phyloP scores from a whole-genome alignment of 306 rosid species.

The Chamaecrista fasciculata region DNA sequence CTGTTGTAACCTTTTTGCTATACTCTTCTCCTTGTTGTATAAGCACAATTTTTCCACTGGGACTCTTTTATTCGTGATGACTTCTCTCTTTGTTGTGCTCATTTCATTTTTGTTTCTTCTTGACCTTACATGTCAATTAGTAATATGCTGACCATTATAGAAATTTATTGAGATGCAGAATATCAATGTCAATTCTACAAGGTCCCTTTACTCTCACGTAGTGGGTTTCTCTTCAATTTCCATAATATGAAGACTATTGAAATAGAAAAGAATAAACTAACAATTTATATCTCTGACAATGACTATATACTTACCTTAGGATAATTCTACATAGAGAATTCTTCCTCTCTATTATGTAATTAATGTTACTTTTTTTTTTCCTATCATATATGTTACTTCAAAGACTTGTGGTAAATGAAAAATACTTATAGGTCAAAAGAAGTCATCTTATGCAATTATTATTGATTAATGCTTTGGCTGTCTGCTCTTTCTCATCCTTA shows the following conservation, averaged over 20 bases:
- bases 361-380: too few species aligned
- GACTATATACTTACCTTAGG: too few species aligned
- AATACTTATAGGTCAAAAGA: neutral
- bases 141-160: neutral
- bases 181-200: neutral
- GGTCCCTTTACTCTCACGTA: too few species aligned
- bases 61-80: constrained; percentile 7
- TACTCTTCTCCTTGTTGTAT: constrained; percentile 39
- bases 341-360: too few species aligned
- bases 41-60: constrained; percentile 38
- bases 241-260: too few species aligned
- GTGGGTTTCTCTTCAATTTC: too few species aligned
- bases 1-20: constrained; percentile 5
- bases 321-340: too few species aligned
- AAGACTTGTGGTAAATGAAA: too few species aligned
- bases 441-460: neutral
- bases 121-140: neutral
- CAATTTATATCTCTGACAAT: too few species aligned
- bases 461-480: constrained; percentile 10
- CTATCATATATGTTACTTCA: too few species aligned
- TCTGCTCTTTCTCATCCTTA: neutral
- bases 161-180: neutral
- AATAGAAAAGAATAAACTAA: too few species aligned
- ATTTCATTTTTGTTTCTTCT: neutral
- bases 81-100: constrained; percentile 10